These are phyloP conservation scores for Chlorella sp. DNA, from an alignment of 139 green algal genomes.

Conservation along the genomic window DNA sequence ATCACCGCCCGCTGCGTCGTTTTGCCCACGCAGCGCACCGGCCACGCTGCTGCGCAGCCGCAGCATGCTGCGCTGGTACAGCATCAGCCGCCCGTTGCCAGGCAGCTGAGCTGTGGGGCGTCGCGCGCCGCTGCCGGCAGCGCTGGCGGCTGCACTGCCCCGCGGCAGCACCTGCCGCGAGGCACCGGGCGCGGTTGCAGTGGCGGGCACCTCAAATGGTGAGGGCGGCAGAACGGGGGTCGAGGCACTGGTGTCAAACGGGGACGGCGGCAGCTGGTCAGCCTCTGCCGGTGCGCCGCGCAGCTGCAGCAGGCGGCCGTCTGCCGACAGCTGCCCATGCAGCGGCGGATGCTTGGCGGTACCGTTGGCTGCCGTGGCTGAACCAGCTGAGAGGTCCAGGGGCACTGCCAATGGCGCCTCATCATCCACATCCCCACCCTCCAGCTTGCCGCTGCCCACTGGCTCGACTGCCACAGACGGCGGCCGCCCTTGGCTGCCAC, in stretches of 20 bases:
- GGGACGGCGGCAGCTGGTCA: neutral
- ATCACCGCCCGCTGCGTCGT: too few relatives aligned
- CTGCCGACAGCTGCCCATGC: neutral
- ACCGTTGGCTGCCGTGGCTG: neutral
- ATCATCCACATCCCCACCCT: neutral
- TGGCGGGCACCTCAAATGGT: neutral
- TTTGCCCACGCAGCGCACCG: neutral
- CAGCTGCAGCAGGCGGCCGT: neutral
- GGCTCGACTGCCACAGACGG: neutral
- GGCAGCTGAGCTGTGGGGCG: neutral
- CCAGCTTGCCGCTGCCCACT: neutral
- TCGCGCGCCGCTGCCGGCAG: neutral
- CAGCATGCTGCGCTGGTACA: conserved; percentile 27
- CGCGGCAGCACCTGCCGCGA: too few relatives aligned
- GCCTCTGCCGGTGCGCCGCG: neutral
- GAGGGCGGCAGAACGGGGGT: neutral
- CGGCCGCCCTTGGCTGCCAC: neutral
- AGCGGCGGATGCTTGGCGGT: neutral
- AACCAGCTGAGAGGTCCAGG: neutral
- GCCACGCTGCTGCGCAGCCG: conserved; percentile 17
- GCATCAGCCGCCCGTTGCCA: neutral
- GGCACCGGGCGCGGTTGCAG: neutral
- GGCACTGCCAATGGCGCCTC: conserved; percentile 6
- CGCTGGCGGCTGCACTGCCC: neutral
- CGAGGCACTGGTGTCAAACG: neutral